Conservation (phyloP, 495 filamentous ascomycete genomes). For the Aspergillus kassunensis region DNA sequence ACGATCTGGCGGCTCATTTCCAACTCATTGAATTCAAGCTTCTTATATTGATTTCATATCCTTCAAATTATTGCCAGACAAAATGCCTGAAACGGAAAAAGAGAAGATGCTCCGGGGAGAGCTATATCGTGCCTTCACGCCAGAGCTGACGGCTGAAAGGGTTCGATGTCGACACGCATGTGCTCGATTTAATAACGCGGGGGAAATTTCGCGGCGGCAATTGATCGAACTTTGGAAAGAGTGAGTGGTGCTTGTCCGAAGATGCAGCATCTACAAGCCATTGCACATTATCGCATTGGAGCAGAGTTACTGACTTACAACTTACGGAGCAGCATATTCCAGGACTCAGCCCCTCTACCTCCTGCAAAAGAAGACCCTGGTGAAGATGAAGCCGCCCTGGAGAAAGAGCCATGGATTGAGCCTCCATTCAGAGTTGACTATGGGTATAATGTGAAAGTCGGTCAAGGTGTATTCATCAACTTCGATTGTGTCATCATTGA, state of each 20-base stretch:
- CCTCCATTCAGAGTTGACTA: constrained; percentile 70
- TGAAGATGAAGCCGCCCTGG: constrained; percentile 58
- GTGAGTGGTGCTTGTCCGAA: constrained; percentile 43
- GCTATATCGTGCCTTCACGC: constrained; percentile 51
- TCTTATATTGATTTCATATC: background rate
- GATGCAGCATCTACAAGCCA: too few species aligned
- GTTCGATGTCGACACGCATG: constrained; percentile 55
- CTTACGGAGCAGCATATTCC: constrained; percentile 50
- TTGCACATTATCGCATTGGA: too few species aligned
- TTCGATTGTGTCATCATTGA: constrained; percentile 73
- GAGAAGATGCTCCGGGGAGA: constrained; percentile 41
- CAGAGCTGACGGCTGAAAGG: constrained; percentile 53
- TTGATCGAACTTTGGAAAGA: constrained; percentile 68
- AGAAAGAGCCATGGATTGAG: constrained; percentile 65
- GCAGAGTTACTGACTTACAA: background rate
- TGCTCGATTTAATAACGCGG: constrained; percentile 58
- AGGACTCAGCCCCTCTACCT: constrained; percentile 60
- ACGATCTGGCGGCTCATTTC: background rate
- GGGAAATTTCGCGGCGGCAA: constrained; percentile 52
- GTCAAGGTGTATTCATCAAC: constrained; percentile 70
- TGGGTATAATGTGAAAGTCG: constrained; percentile 67
- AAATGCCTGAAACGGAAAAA: constrained; percentile 22
- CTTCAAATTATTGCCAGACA: background rate
- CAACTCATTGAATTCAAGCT: background rate
- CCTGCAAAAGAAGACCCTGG: constrained; percentile 46